phyloP scores from a whole-genome alignment of 2,329 filamentous ascomycete species.

The Aspergillus jensenii region DNA sequence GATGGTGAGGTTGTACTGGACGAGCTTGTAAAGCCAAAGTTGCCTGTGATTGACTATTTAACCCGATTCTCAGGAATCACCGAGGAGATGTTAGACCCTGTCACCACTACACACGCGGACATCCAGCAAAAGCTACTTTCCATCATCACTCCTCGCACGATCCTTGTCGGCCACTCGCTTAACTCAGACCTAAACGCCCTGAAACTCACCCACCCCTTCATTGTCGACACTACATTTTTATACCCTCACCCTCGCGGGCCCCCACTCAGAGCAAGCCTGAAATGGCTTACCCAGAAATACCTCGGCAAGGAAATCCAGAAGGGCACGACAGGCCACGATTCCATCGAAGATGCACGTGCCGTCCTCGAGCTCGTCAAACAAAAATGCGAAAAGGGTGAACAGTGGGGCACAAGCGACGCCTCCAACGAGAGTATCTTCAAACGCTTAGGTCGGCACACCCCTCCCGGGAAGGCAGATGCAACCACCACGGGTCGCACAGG shows the following conservation, averaged over 20 bases:
- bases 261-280: slow-evolving; percentile 85
- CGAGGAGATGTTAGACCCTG: slow-evolving; percentile 72
- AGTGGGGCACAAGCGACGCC: slow-evolving; percentile 78
- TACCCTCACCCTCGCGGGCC: slow-evolving; percentile 89
- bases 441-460: slow-evolving; percentile 63
- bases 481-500: slow-evolving; percentile 36
- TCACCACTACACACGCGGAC: slow-evolving; percentile 80
- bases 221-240: slow-evolving; percentile 86
- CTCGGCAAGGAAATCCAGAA: slow-evolving; percentile 86
- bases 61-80: slow-evolving; percentile 93
- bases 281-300: slow-evolving; percentile 85
- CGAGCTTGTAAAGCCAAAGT: slow-evolving; percentile 85
- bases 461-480: slow-evolving; percentile 37
- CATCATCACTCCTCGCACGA: slow-evolving; percentile 56
- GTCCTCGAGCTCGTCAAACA: slow-evolving; percentile 91
- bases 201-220: slow-evolving; percentile 83
- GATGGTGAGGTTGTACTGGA: slow-evolving; percentile 79
- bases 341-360: slow-evolving; percentile 85
- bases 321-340: slow-evolving; percentile 77
- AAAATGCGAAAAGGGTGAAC: slow-evolving; percentile 89
- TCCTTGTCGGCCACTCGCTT: slow-evolving; percentile 50
- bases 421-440: slow-evolving; percentile 87
- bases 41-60: slow-evolving; percentile 88
- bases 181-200: slow-evolving; percentile 70
- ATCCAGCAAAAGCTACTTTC: slow-evolving; percentile 76